Evolutionary conservation across 2,329 filamentous ascomycete genomes (phyloP), one percentile per base, ranked within the genome.

Genomic region (Microascus cirrosus): DNA sequence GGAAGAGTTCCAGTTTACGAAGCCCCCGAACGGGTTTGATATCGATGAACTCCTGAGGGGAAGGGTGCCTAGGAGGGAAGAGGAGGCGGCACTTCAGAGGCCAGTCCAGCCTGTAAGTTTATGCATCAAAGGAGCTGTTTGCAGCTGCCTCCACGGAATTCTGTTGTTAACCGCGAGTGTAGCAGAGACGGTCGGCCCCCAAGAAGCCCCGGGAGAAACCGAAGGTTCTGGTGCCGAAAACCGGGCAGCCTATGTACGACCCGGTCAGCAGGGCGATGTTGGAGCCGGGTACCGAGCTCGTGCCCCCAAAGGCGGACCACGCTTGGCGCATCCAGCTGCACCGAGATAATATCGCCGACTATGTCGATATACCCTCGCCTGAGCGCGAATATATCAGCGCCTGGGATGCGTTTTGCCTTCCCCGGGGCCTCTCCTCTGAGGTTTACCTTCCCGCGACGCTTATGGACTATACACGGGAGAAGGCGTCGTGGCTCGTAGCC

Each of bases 281-380:
- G 24, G 71, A 73, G 35, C 72, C 79, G 1, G 79, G 78, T 2
- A 71, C 76, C 1, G 69, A 74, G 25, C 69, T 83, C 25, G 68
- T 68, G 24, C 60, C 60, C 52, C 75, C 76, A 2, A 71, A 71
- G 22, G 66, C 69, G 3, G 77, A 82, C 63, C 75, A 76, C 59
- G 69, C 70, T 24, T 84, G 81, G 81, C 71, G 83, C 8, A 72
- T 81, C 34, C 79, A 82, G 61, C 83, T 83, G 67, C 81, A 84
- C 60, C 74, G 78, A 8, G 79, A 84, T 59, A 77, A 76, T 57
- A 76, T 84, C 57, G 72, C 74, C 32, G 81, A 84, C 61, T 83
- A 81, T 63, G 77, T 75, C 10, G 81, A 84, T 61, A 74, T 84
- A 28, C 76, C 76, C 13, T 65, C 70, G 2, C 70, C 74, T 18